These are phyloP conservation scores for Allantophomopsis lycopodina DNA, from an alignment of 2,329 filamentous ascomycete genomes.

Conservation along the genomic window DNA sequence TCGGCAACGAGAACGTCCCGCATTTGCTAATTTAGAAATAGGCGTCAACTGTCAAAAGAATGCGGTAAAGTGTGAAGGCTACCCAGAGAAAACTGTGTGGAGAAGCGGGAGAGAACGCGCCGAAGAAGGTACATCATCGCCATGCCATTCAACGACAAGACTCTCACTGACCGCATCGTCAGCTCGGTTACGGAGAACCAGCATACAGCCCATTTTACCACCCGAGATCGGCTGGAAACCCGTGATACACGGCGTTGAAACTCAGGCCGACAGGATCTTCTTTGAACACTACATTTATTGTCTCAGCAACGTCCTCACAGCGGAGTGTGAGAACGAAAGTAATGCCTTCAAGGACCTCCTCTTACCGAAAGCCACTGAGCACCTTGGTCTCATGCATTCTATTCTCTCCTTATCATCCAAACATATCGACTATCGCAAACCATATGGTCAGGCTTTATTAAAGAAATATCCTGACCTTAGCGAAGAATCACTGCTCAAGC, in stretches of 20 bases:
- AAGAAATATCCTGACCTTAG: constrained; percentile 32
- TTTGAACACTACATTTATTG: constrained; percentile 73
- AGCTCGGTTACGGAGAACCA: constrained; percentile 35
- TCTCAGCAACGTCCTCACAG: constrained; percentile 67
- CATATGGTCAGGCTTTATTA: constrained; percentile 39
- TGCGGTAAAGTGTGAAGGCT: constrained; percentile 80
- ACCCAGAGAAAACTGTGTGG: constrained; percentile 77
- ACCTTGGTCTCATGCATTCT: constrained; percentile 81
- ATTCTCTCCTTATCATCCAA: constrained; percentile 73
- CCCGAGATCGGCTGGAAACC: constrained; percentile 43
- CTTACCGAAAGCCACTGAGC: constrained; percentile 65
- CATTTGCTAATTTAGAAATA: constrained; percentile 18
- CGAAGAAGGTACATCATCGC: constrained; percentile 39
- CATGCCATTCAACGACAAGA: constrained; percentile 10
- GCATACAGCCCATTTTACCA: constrained; percentile 13
- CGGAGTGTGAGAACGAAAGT: constrained; percentile 59
- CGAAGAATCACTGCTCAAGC: constrained; percentile 29
- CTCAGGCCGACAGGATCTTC: constrained; percentile 63
- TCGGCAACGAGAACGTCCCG: not conserved
- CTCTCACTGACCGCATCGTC: constrained; percentile 14
- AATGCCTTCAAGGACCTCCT: constrained; percentile 82
- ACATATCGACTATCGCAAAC: constrained; percentile 49
- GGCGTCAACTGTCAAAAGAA: constrained; percentile 83
- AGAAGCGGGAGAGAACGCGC: constrained; percentile 68
- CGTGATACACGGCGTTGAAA: constrained; percentile 73